Evolutionary conservation across 208 protist genomes (phyloP).

Genomic region (Zelonia costaricensis): DNA sequence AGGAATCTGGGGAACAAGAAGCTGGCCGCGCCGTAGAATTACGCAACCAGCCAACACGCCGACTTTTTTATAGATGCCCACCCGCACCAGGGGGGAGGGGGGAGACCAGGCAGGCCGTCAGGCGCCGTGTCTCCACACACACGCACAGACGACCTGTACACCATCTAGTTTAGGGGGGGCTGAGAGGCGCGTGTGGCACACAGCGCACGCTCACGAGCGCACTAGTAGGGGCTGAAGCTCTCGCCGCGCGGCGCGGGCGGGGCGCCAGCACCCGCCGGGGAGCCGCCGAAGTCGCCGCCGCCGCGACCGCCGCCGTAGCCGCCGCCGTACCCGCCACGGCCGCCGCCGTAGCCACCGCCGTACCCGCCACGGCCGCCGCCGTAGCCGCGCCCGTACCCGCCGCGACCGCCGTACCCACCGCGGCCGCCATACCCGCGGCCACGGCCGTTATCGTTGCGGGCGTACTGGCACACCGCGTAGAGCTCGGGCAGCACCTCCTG

Average conservation of each 20-base stretch:
- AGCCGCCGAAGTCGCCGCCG: slow-evolving; percentile 6
- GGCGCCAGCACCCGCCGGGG: slow-evolving; percentile 10
- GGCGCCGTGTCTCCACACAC: too few species aligned
- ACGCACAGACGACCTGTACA: not conserved
- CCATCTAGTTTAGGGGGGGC: not conserved
- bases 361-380: slow-evolving; percentile 29
- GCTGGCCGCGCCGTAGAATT: too few species aligned
- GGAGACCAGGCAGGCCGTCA: not conserved
- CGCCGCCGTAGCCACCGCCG: slow-evolving; percentile 14
- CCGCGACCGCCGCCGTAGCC: slow-evolving; percentile 20
- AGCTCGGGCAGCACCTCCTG: slow-evolving; percentile 73
- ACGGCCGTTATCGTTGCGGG: slow-evolving; percentile 32
- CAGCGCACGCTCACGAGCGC: not conserved
- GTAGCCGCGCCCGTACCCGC: slow-evolving; percentile 15
- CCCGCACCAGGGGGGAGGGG: not conserved
- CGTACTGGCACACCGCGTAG: slow-evolving; percentile 45
- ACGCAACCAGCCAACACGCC: too few species aligned
- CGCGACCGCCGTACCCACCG: slow-evolving; percentile 26
- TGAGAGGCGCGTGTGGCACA: not conserved
- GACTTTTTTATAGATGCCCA: not conserved
- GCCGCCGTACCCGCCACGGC: slow-evolving; percentile 17
- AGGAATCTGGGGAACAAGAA: too few species aligned
- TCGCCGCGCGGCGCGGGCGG: slow-evolving; percentile 10
- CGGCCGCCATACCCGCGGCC: slow-evolving; percentile 23
- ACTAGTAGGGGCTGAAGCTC: slow-evolving; percentile 52